Conservation (phyloP, 1,284 basidiomycete genomes). For the Malassezia globosa region DNA sequence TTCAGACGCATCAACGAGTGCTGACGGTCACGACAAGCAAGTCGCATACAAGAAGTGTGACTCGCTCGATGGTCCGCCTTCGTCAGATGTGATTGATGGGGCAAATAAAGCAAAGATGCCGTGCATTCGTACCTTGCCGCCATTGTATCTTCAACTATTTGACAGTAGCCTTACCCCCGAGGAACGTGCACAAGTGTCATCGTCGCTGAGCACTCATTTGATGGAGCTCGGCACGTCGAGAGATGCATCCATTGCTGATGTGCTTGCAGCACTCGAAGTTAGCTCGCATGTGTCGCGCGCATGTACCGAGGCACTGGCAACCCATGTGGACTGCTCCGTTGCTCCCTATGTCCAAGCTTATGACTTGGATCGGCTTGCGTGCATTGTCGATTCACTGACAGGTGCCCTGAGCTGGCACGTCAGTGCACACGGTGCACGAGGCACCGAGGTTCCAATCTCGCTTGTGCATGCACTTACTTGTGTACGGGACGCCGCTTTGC, state of each 20-base stretch:
- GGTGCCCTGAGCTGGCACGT: slow-evolving; percentile 3
- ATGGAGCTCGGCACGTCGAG: neutral
- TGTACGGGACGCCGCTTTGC: neutral
- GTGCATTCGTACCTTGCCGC: neutral
- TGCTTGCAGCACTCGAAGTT: neutral
- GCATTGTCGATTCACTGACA: slow-evolving; percentile 3
- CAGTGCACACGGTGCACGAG: neutral
- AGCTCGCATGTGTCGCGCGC: neutral
- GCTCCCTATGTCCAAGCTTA: neutral
- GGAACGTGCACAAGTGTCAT: neutral
- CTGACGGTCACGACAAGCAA: no score
- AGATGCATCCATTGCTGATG: neutral
- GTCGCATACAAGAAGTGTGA: no score
- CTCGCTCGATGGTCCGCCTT: no score
- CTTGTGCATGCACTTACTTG: neutral
- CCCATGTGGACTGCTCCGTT: neutral
- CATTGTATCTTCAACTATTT: no score
- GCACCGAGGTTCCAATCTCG: neutral
- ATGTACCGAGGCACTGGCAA: neutral
- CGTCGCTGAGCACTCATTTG: neutral
- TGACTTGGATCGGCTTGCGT: neutral
- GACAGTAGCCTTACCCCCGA: neutral
- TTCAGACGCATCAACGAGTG: no score
- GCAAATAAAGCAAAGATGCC: neutral
- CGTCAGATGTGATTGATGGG: neutral